Base-by-base conservation (phyloP, 1,139 yeast genomes). In the Wickerhamomyces sp. region DNA sequence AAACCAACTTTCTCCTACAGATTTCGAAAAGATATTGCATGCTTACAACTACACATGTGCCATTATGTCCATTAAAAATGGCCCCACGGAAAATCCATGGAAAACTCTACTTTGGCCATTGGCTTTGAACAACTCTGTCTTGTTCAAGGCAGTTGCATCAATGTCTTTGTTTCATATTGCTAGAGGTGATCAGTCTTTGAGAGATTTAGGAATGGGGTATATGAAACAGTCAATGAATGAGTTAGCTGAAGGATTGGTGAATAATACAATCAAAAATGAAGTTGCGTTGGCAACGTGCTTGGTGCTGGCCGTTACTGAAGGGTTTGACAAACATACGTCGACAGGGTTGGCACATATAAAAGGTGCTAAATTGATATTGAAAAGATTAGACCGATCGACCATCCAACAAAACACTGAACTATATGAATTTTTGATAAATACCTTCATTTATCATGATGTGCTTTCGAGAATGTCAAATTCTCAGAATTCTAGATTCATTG, bases 61-160 rank as follows among this genome's bases (percentile, higher is more conserved):
- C 10, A 77, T 80, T 37, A 69, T 80, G 74, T 76, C 83, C 2
- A 76, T 80, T 37, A 78, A 76, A 48, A 76, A 77, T 48, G 85
- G 84, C 0, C 75, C 77, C 0, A 62, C 72, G 7, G 85, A 79
- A 45, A 80, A 81, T 49, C 87, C 86, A 5, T 81, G 88, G 87
- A 62, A 82, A 38, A 68, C 71, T n/a, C 56, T 72, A 33, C 60
- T 79, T 36, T 60, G 79, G 50, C 86, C 87, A 1, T 56, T 77
- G 38, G 79, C 84, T 0, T 52, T 63, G 7, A 63, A 68, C 33
- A 71, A 77, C 49, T 67, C 79, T 1, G 81, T 79, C 18, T 59
- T 78, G 44, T 76, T 73, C 59, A 77, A 78, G 55, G 78, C 85
- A 0, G 64, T 81, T 37, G 80, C 83, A 2, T 73, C 85, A 4